A percentile compares a stretch with the other conserved stretches of the same genome.
Conservation (phyloP, 345 rosid species). For the Euphorbia lathyris region DNA sequence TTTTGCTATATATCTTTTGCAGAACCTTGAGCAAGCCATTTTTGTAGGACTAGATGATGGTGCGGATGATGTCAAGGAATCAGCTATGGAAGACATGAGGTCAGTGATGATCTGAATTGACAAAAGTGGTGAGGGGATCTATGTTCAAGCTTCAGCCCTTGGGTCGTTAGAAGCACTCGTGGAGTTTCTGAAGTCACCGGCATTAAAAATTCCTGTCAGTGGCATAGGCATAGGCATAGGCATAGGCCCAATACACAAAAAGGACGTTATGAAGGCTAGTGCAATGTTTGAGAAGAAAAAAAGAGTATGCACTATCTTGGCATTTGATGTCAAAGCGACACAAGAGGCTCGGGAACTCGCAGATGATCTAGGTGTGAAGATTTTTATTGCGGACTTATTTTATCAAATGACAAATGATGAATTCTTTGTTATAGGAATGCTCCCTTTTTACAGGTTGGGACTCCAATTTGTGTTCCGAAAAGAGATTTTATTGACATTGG, state of each 20-base stretch:
- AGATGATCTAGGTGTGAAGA: conserved; percentile 83
- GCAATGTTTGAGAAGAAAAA: conserved; percentile 94
- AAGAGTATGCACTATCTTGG: conserved; percentile 86
- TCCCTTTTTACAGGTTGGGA: conserved; percentile 57
- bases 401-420: no score
- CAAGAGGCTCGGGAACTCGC: conserved; percentile 89
- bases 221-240: no score
- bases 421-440: no score
- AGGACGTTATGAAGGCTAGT: conserved; percentile 90
- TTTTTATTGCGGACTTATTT: conserved; percentile 92
- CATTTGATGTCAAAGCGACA: conserved; percentile 91
- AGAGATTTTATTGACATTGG: conserved; percentile 83
- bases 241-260: conserved; percentile 89
- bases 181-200: conserved; percentile 85
- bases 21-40: conserved; percentile 94
- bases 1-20: conserved; percentile 15
- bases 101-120: conserved; percentile 84
- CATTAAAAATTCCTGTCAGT: conserved; percentile 85
- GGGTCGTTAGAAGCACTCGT: conserved; percentile 95
- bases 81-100: conserved; percentile 81
- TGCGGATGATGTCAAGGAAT: conserved; percentile 63
- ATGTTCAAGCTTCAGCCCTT: conserved; percentile 90
- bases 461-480: conserved; percentile 83
- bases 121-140: conserved; percentile 87
- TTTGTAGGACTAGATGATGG: conserved; percentile 78